Evolutionary conservation across 208 protist genomes (phyloP).

Genomic region (Sergeia podlipaevii): DNA sequence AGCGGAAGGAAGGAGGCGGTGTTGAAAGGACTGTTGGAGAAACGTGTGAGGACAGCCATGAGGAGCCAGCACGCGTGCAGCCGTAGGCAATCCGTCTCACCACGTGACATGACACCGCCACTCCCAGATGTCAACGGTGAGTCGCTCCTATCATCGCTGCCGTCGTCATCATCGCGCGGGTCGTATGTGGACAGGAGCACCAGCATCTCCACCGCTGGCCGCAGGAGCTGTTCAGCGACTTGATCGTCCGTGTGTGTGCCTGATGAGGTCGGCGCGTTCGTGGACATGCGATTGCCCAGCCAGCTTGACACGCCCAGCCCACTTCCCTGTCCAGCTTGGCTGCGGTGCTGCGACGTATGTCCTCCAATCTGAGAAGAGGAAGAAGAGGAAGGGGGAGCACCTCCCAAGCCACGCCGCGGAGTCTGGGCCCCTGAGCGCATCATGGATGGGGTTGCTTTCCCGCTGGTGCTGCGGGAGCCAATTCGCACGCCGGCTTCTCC

Average conservation of each 20-base stretch:
- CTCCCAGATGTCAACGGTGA: not conserved
- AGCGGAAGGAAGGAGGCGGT: constrained; percentile 43
- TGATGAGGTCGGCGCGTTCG: constrained; percentile 1
- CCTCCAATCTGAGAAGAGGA: not conserved
- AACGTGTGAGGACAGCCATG: constrained; percentile 45
- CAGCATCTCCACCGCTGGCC: constrained; percentile 28
- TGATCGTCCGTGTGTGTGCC: constrained; percentile 19
- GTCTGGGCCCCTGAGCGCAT: not conserved
- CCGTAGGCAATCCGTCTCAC: constrained; percentile 26
- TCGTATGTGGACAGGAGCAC: constrained; percentile 22
- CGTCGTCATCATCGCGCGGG: not conserved
- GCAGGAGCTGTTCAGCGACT: constrained; percentile 39
- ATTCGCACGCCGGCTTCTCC: constrained; percentile 9
- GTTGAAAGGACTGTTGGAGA: constrained; percentile 50
- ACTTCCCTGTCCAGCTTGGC: too few species aligned
- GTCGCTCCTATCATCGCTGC: not conserved
- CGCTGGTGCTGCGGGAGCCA: constrained; percentile 14
- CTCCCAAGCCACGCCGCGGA: not conserved
- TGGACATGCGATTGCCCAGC: constrained; percentile 36
- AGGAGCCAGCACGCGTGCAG: constrained; percentile 36
- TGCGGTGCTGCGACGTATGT: constrained; percentile 13
- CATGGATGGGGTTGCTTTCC: not conserved
- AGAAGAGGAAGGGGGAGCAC: not conserved
- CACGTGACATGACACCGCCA: not conserved
- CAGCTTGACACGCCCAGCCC: constrained; percentile 15